Base-by-base conservation (phyloP, 768 basidiomycete genomes). In the Collybia nuda region DNA sequence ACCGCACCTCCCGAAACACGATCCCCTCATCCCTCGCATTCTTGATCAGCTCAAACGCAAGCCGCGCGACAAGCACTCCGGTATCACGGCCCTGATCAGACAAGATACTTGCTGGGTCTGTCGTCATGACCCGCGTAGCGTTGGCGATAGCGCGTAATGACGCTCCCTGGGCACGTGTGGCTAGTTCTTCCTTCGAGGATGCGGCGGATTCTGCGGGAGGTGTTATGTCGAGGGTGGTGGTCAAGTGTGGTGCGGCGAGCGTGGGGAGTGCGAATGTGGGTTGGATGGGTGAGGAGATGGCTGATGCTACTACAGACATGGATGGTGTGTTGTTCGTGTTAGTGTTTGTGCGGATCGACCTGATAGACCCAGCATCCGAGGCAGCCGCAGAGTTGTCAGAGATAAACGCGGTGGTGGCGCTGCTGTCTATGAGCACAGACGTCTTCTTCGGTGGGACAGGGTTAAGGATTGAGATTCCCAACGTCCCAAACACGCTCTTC, bases 91-190 rank as follows among this genome's bases (percentile, higher is more conserved):
- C 89, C 50, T 83, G 78, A 63, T 92, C 86, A 0, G 79, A 77
- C 8, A 93, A 77, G 49, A 93, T 81, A 56, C 88, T 90, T 11
- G 78, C 72, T 0, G 90, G 79, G 57, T 89, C 89, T 2, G 82
- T 76, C 0, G 88, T 88, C 90, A 93, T 92, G n/a, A 93, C 86
- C 2, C 91, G 82, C 1, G 87, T 93, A 1, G 91, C 90, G 48
- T 92, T 85, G 15, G 81, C 79, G 48, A 93, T 90, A 1, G 91
- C 91, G 5, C 81, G 81, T 2, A 93, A 63, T 0, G 88, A 79
- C 0, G 84, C 66, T 1, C 89, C 87, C 59, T 92, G 90, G 6
- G 63, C 43, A 1, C 62, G 61, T 3, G 63, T 55, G 9, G 54
- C 54, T 21, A 72, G 68, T 1, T 68, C 56, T 6, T 46, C 49